Conservation (phyloP, 106 monocot genomes). For the Posidonia australis region DNA sequence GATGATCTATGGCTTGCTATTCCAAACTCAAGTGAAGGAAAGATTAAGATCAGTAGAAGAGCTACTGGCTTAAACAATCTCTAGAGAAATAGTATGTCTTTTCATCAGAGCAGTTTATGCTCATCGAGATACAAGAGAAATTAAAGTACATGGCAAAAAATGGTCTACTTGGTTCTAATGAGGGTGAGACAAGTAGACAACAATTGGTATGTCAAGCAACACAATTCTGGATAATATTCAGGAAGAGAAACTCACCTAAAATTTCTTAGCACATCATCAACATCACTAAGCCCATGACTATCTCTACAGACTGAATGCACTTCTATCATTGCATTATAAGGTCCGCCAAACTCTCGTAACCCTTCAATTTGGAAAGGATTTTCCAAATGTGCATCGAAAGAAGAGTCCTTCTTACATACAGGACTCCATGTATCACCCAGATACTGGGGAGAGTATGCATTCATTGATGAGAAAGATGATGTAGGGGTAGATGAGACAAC, state of each 20-base stretch:
- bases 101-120: too few species aligned
- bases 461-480: slow-evolving; percentile 79
- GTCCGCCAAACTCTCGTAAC: slow-evolving; percentile 85
- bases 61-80: too few species aligned
- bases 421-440: slow-evolving; percentile 72
- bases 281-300: slow-evolving; percentile 27
- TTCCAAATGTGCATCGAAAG: slow-evolving; percentile 51
- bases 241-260: slow-evolving; percentile 45
- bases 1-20: too few species aligned
- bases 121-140: too few species aligned
- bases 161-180: not conserved
- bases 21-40: too few species aligned
- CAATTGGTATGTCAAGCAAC: not conserved
- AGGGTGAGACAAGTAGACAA: not conserved
- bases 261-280: slow-evolving; percentile 43
- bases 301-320: slow-evolving; percentile 54
- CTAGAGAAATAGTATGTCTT: too few species aligned
- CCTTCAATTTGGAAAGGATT: slow-evolving; percentile 89
- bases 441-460: slow-evolving; percentile 63
- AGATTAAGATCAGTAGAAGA: too few species aligned
- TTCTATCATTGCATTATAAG: slow-evolving; percentile 86
- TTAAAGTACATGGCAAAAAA: too few species aligned
- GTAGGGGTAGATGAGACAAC: slow-evolving; percentile 37
- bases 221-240: not conserved
- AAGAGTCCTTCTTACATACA: slow-evolving; percentile 39